Conservation (phyloP, 106 monocot genomes). For the Acanthochlamys bracteata region DNA sequence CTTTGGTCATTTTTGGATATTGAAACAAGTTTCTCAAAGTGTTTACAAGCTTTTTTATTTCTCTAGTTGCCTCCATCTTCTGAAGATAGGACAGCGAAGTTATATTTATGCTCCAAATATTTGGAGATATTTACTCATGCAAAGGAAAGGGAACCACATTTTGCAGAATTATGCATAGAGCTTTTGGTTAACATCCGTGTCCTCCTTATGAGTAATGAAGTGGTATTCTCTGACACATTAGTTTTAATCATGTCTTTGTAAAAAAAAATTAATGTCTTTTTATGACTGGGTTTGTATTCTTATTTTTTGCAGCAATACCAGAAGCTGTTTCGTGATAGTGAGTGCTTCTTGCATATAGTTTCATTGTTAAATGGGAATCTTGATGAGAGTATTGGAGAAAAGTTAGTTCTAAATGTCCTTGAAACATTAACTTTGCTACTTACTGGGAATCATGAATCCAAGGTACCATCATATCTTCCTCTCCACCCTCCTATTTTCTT, state of each 20-base stretch:
- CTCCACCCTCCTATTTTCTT: too few relatives aligned
- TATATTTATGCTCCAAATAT: constrained; percentile 80
- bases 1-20: too few relatives aligned
- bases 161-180: constrained; percentile 75
- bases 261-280: too few relatives aligned
- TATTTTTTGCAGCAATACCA: constrained; percentile 63
- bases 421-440: constrained; percentile 74
- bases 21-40: not conserved
- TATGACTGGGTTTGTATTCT: too few relatives aligned
- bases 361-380: constrained; percentile 82
- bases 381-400: constrained; percentile 73
- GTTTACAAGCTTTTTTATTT: constrained; percentile 7
- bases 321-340: constrained; percentile 70
- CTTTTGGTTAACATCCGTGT: constrained; percentile 78
- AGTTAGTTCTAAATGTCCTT: constrained; percentile 80
- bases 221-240: constrained; percentile 27
- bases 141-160: constrained; percentile 61
- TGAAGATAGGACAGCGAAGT: constrained; percentile 55
- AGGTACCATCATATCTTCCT: constrained; percentile 31
- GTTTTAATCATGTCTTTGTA: too few relatives aligned
- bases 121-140: constrained; percentile 85
- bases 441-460: constrained; percentile 61
- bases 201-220: constrained; percentile 58
- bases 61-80: constrained; percentile 58
- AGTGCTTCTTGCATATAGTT: constrained; percentile 94